Base-by-base conservation (phyloP, 768 basidiomycete species). In the Mycena olivaceomarginata region DNA sequence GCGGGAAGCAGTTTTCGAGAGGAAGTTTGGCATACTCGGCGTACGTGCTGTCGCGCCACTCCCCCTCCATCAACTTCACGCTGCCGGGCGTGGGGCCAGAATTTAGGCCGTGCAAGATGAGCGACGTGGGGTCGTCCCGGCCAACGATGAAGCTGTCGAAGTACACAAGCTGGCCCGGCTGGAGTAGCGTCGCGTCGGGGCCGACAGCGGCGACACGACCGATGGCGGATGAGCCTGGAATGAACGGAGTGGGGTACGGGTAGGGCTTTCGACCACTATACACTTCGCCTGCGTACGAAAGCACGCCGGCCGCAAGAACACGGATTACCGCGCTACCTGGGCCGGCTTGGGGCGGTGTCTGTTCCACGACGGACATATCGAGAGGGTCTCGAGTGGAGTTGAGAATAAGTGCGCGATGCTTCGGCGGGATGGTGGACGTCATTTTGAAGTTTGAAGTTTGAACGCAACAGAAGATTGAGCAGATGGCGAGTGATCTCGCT, bases 151-250 rank as follows among this genome's bases (percentile, higher is more conserved):
- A 37, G 57, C 20, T 4, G 18, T 45, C 41, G 56, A 70, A 45
- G n/a, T 25, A 43, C 6, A 70, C 68, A 41, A 70, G 68, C n/a
- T 70, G 56, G 11, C 56, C 56, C 16, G 56, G 40, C 7, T 70
- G 22, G n/a, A 70, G 57, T 15, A 31, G 10, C 15, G 68, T 43
- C 53, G 39, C 41, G 13, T 70, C 68, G 16, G 56, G 9, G 56
- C 68, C 67, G 16, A 48, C 12, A 39, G 48, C 67, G 16, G 67
- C 37, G 51, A 67, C 45, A 15, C 67, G 67, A 9, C 31, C 67
- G 48, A 67, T 67, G 48, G 48, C 46, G 31, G 67, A 53, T 4
- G 31, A 37, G 67, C 67, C 67, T 16, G 48, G 48, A 11, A 53
- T 40, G 48, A 67, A 53, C 45, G 67, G 51, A 4, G 48, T 53